Percentiles rank a stretch among this genome's conserved stretches.
phyloP scores from a whole-genome alignment of 768 basidiomycete species.

The Lactarius evosmus region DNA sequence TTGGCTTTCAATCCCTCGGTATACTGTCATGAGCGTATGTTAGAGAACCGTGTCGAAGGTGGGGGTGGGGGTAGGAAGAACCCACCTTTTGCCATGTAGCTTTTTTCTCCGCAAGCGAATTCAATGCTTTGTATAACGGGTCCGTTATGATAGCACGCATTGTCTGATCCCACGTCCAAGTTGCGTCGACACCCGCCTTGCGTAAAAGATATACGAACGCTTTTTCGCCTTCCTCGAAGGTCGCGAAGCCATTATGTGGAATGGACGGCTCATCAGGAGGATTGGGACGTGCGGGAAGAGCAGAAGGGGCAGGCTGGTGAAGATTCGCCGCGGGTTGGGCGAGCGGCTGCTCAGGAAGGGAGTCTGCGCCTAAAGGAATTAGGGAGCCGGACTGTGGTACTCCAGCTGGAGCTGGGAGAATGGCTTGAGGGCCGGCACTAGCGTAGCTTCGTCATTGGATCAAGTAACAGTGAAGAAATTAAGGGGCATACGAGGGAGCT shows the following conservation, averaged over 20 bases:
- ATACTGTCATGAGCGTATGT: slow-evolving; percentile 49
- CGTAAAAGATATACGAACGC: slow-evolving; percentile 89
- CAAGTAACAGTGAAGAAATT: background rate
- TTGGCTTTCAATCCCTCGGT: slow-evolving; percentile 71
- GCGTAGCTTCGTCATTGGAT: background rate
- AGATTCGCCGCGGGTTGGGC: slow-evolving; percentile 49
- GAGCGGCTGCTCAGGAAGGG: slow-evolving; percentile 41
- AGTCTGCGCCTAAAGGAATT: slow-evolving; percentile 20
- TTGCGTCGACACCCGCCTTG: slow-evolving; percentile 86
- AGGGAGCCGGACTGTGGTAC: slow-evolving; percentile 34
- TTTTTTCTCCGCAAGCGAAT: slow-evolving; percentile 93
- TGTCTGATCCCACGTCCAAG: slow-evolving; percentile 97
- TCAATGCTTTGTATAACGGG: slow-evolving; percentile 92
- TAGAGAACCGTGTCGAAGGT: slow-evolving; percentile 22
- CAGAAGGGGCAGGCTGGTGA: slow-evolving; percentile 57
- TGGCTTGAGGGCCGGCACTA: slow-evolving; percentile 20
- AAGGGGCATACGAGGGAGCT: slow-evolving; percentile 3
- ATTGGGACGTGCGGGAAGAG: slow-evolving; percentile 71
- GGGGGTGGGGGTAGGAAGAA: slow-evolving; percentile 8
- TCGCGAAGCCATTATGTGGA: slow-evolving; percentile 85
- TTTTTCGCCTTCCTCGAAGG: slow-evolving; percentile 86
- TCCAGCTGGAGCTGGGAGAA: slow-evolving; percentile 2
- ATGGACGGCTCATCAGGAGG: slow-evolving; percentile 85
- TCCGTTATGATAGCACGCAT: slow-evolving; percentile 99
- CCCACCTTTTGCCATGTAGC: slow-evolving; percentile 87